These are phyloP conservation scores for Diaporthe capsici DNA, from an alignment of 2,329 filamentous ascomycete species.

Conservation along the genomic window DNA sequence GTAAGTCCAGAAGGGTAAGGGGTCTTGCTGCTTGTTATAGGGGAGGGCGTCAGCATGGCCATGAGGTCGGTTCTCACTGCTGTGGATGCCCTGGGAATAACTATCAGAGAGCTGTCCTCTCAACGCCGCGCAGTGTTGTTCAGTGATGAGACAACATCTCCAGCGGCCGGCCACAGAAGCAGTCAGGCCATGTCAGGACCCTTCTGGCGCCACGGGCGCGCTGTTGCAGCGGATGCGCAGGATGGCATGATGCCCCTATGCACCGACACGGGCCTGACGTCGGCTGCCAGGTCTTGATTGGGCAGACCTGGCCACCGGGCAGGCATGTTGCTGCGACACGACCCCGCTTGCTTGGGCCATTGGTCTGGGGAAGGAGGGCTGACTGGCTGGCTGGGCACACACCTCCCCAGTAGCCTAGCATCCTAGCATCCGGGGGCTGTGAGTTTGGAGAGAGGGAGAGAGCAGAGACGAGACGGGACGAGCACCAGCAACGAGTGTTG, in stretches of 20 bases:
- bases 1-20: slow-evolving; percentile 33
- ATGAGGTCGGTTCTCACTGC: neutral
- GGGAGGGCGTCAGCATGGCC: neutral
- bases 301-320: neutral
- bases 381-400: neutral
- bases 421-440: neutral
- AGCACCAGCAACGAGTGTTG: neutral
- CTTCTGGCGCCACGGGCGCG: slow-evolving; percentile 23
- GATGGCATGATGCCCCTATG: slow-evolving; percentile 31
- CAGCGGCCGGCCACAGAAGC: neutral
- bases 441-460: neutral
- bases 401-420: neutral
- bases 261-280: slow-evolving; percentile 26
- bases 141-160: neutral
- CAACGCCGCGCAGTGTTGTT: neutral
- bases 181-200: slow-evolving; percentile 31
- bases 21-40: slow-evolving; percentile 27
- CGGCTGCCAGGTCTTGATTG: slow-evolving; percentile 26
- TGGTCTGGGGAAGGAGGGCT: slow-evolving; percentile 17
- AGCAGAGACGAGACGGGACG: neutral
- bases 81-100: neutral
- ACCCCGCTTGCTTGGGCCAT: slow-evolving; percentile 32
- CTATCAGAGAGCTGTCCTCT: neutral
- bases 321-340: slow-evolving; percentile 32
- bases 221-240: slow-evolving; percentile 9